Conservation (phyloP, 225 moss, liverwort and hornwort genomes). For the Antitrichia curtipendula region DNA sequence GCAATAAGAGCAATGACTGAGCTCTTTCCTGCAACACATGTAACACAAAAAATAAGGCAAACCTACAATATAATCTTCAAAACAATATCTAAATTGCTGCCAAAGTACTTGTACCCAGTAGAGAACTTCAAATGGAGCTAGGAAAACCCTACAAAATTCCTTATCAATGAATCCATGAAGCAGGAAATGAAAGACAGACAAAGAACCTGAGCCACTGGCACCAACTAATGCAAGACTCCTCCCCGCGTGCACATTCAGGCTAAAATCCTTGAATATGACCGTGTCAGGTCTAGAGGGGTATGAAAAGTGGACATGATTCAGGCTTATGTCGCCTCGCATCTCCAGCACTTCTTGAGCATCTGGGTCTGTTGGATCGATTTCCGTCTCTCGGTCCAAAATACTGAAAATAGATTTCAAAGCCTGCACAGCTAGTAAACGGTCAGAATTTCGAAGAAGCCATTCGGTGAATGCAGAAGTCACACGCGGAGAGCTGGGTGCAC, state of each 20-base stretch:
- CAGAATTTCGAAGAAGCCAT: not conserved
- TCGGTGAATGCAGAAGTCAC: not conserved
- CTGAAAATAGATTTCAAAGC: constrained; percentile 49
- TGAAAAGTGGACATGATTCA: constrained; percentile 29
- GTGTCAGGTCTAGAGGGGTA: constrained; percentile 42
- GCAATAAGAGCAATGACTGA: constrained; percentile 44
- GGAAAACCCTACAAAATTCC: not conserved
- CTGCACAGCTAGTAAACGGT: not conserved
- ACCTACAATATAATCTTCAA: not conserved
- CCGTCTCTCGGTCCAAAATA: constrained; percentile 39
- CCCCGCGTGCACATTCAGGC: constrained; percentile 36
- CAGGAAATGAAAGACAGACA: not conserved
- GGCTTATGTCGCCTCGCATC: constrained; percentile 32
- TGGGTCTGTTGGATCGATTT: constrained; percentile 30
- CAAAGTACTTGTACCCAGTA: not conserved
- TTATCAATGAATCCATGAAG: not conserved
- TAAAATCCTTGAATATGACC: constrained; percentile 38
- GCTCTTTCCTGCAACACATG: constrained; percentile 26
- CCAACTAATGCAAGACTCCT: constrained; percentile 51
- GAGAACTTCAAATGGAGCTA: not conserved
- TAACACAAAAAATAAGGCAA: not conserved
- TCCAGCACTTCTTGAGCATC: constrained; percentile 33
- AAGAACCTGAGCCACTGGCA: constrained; percentile 45
- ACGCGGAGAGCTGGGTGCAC: not conserved
- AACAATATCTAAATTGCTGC: not conserved